Base-by-base conservation (phyloP, 148 eudicot genomes). In the Euryodendron excelsum region DNA sequence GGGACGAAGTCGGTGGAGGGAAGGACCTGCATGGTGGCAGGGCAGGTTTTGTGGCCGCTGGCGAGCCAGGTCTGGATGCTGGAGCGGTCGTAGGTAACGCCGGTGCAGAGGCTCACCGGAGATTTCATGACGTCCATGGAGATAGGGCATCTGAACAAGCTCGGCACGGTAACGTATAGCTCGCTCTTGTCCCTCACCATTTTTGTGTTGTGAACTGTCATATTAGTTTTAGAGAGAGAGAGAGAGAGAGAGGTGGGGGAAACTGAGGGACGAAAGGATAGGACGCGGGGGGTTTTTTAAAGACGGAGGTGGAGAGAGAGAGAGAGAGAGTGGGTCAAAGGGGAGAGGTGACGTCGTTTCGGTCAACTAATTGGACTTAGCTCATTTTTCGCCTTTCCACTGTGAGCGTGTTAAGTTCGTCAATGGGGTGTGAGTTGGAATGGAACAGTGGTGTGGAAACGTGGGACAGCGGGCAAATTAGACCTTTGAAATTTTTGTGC, bases 111-210 rank as follows among this genome's bases (percentile, higher is more conserved):
- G 28, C 88, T 85, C 18, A 89, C 93, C 1, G 91, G 93, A 0
- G 94, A 91, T 73, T 83, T 87, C 94, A 91, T 91, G 8, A 91
- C 86, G 71, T 91, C 92, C 79, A 91, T 81, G 0, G 96, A 86
- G 18, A 91, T 91, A 0, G 93, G 96, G 41, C 93, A 89, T 13
- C 77, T 76, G 81, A 89, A 91, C 60, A 86, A 84, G 80, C 77
- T 85, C 1, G 98, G 94, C 0, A 89, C 88, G 31, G 81, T 81
- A 0, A 93, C 68, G 78, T 80, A 82, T 5, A 89, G 84, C 47
- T 83, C 80, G 67, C 56, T 67, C 78, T 79, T 86, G 2, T 76
- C 77, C 18, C 82, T 79, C 3, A 52, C 82, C 86, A 83, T 86
- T 21, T 52, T 50, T n/a, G 5, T n/a, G 5, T 25, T n/a, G 39